Conservation (phyloP, 2,329 filamentous ascomycete genomes). For the Fusarium gaditjirri region DNA sequence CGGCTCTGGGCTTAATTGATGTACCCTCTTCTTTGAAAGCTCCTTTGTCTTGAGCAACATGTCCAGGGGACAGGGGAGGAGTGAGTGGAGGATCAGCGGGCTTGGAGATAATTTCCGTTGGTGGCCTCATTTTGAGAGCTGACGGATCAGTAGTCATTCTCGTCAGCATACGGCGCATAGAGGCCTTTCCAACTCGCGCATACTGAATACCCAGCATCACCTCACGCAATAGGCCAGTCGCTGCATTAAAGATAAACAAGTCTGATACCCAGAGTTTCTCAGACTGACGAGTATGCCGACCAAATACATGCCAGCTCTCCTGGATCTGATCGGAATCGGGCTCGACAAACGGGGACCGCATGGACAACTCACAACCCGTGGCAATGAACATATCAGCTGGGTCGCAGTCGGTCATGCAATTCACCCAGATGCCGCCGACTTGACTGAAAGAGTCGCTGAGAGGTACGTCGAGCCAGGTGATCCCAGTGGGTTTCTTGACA, state of each 20-base stretch:
- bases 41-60: background rate
- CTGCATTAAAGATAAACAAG: conserved; percentile 2
- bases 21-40: background rate
- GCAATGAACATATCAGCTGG: background rate
- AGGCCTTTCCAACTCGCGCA: background rate
- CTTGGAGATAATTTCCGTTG: background rate
- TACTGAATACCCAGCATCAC: conserved; percentile 4
- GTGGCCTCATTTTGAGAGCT: background rate
- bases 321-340: background rate
- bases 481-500: background rate
- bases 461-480: background rate
- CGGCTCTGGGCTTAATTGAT: background rate
- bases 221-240: background rate
- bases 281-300: background rate
- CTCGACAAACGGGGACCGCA: background rate
- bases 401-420: background rate
- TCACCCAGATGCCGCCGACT: background rate
- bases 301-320: background rate
- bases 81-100: background rate
- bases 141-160: background rate
- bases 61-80: background rate
- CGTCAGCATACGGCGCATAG: background rate
- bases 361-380: background rate
- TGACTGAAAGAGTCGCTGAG: background rate
- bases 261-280: background rate